Conservation (phyloP, 176 grass and related monocot species). For the Aegilops longissima region DNA sequence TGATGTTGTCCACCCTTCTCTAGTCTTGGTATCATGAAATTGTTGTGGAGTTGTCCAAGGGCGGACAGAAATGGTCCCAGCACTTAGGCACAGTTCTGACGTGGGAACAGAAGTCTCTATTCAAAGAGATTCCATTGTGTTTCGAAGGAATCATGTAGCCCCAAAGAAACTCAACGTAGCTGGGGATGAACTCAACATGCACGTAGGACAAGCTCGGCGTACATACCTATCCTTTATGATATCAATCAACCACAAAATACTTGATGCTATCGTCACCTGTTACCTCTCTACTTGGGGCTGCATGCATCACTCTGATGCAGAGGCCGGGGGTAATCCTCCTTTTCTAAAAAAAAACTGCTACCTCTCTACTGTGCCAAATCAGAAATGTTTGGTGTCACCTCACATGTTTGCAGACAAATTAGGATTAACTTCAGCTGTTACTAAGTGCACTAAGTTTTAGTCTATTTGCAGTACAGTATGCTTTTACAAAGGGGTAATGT, state of each 20-base stretch:
- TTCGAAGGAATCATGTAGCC: neutral
- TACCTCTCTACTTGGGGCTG: neutral
- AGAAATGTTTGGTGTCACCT: neutral
- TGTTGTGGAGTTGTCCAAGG: neutral
- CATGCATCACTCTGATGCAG: no score
- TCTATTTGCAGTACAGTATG: neutral
- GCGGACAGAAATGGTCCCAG: neutral
- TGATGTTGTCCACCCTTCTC: neutral
- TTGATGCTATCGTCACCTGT: neutral
- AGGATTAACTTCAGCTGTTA: neutral
- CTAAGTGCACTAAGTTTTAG: neutral
- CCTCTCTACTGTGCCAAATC: neutral
- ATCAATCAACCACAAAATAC: neutral
- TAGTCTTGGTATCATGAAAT: constrained; percentile 6
- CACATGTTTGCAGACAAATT: neutral
- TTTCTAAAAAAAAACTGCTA: neutral
- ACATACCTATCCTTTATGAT: neutral
- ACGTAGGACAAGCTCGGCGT: neutral
- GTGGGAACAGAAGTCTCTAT: neutral
- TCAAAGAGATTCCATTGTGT: neutral
- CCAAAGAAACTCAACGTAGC: neutral
- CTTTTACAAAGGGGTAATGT: neutral
- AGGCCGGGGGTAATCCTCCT: no score
- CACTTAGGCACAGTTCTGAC: neutral
- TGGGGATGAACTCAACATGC: neutral